Base-by-base conservation (phyloP, 1,284 basidiomycete genomes). In the Crucibulum parvulum region DNA sequence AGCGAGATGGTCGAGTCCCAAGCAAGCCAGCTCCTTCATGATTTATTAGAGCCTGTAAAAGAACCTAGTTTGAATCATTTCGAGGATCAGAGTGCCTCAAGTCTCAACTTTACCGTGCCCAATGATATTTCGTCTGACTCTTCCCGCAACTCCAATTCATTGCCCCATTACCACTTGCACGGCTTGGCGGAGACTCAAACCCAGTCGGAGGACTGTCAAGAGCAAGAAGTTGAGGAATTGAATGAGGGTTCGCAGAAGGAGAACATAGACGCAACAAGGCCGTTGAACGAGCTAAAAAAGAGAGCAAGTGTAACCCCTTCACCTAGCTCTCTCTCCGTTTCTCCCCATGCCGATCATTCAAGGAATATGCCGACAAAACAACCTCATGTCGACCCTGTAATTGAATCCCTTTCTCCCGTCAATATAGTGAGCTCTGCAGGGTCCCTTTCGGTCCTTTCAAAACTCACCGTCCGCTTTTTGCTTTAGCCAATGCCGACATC, bases 141-240 rank as follows among this genome's bases (percentile, higher is more conserved):
- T 37, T 74, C 75, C 9, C 71, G 72, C 16, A 70, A 69, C 56
- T 66, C 72, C 48, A 65, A 67, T 55, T 61, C 71, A 55, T 52
- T 72, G 18, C 76, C 83, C 38, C 77, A 77, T 55, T 88, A 89
- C 71, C 81, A 85, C 65, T 79, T 86, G 58, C 81, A 85, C 59
- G 86, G 83, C 8, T 75, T 89, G 13, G 84, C 81, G 7, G 66
- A 72, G 10, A 85, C 84, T 0, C 83, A 87, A 65, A 81, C 83
- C 2, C 82, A 88, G 62, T 79, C 80, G 1, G 79, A 83, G 59
- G 66, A 65, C 35, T 58, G 67, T 15, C 70, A 71, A 38, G 75
- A 78, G 11, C 15, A 50, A 11, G 39, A 55, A 45, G 74, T 75
- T 11, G 65, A 71, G 39, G 67, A 71, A 24, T 61, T 59, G 24